Evolutionary conservation across 1,284 basidiomycete species (phyloP).

Genomic region (Marasmius tenuissimus): DNA sequence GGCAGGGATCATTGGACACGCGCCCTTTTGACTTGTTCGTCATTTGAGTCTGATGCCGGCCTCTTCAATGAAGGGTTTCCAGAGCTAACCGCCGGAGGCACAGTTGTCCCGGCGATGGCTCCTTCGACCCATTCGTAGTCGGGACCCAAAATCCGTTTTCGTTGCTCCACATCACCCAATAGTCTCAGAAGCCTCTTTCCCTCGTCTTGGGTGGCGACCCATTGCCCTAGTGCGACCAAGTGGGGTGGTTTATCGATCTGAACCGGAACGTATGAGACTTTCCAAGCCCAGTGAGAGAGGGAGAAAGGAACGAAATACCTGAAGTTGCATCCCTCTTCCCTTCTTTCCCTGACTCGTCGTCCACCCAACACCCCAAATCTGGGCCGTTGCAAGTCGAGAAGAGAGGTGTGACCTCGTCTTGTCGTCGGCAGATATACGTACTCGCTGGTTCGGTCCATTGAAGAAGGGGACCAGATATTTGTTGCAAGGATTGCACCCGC

Average conservation of each 20-base stretch:
- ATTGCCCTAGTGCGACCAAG: not conserved
- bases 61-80: no score
- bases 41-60: no score
- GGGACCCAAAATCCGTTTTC: not conserved
- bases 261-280: not conserved
- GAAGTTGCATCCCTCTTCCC: not conserved
- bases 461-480: not conserved
- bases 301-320: not conserved
- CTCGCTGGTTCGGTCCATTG: not conserved
- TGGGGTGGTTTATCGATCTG: conserved; percentile 4
- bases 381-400: not conserved
- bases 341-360: not conserved
- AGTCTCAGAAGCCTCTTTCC: not conserved
- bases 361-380: not conserved
- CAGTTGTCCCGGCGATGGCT: not conserved
- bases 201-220: not conserved
- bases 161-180: not conserved
- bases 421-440: not conserved
- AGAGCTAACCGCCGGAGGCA: not conserved
- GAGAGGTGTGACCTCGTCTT: not conserved
- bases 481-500: not conserved
- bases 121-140: conserved; percentile 5
- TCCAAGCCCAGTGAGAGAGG: not conserved
- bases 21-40: no score
- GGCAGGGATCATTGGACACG: no score